A percentile compares a stretch with the other conserved stretches of the same genome.
These are phyloP conservation scores for Asterella californica DNA, from an alignment of 225 moss, liverwort and hornwort genomes.

Conservation along the genomic window DNA sequence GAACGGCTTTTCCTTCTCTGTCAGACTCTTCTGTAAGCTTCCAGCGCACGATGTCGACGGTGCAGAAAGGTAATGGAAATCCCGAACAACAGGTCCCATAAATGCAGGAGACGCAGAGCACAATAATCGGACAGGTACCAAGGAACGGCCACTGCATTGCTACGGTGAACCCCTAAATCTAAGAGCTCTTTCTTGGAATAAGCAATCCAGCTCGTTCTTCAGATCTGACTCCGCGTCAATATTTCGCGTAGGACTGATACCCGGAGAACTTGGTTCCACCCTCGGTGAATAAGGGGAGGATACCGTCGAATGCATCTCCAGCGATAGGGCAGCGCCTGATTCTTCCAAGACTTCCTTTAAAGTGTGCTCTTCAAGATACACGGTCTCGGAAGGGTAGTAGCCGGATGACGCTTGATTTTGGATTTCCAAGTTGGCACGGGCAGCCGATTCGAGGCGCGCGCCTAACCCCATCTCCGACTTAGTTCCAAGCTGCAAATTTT, in stretches of 20 bases:
- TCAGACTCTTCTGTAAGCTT: neutral
- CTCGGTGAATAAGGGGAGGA: neutral
- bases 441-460: slow-evolving; percentile 37
- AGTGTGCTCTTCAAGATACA: slow-evolving; percentile 43
- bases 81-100: neutral
- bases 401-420: slow-evolving; percentile 44
- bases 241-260: slow-evolving; percentile 18
- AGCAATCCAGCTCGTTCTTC: slow-evolving; percentile 44
- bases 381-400: slow-evolving; percentile 45
- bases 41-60: neutral
- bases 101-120: neutral
- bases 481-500: slow-evolving; percentile 22
- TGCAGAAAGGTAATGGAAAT: neutral
- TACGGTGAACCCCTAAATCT: slow-evolving; percentile 25
- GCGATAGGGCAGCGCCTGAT: slow-evolving; percentile 15
- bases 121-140: neutral
- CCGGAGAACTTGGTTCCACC: neutral
- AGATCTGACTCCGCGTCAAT: slow-evolving; percentile 36
- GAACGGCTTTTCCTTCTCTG: neutral
- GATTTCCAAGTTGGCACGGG: slow-evolving; percentile 38
- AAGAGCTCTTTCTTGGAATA: slow-evolving; percentile 43
- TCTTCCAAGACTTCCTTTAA: slow-evolving; percentile 43
- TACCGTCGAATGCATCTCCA: slow-evolving; percentile 5
- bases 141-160: neutral
- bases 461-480: slow-evolving; percentile 26